Evolutionary conservation across 208 protist species (phyloP), one percentile per base, ranked within the genome.

Genomic region (Leishmania turanica): DNA sequence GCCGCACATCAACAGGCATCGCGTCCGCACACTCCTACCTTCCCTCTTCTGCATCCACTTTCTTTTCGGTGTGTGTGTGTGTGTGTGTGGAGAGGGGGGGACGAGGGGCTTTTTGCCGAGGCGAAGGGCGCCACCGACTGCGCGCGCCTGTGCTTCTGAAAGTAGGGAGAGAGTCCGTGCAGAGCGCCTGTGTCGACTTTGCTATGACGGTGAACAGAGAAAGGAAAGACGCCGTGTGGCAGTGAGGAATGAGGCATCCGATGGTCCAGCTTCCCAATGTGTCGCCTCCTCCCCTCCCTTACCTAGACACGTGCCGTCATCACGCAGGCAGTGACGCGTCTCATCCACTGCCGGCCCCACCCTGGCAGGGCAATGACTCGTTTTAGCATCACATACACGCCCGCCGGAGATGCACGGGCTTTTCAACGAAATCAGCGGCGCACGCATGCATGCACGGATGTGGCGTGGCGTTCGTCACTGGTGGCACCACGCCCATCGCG

Each of bases 21-120:
- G 56, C n/a, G 24, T 15, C 7, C 7, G 7, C 7, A 62, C 56
- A 8, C 56, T 31, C 56, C 8, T 31, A 19, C 8, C 7, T 62
- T 24, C 7, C 27, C 24, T 31, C 27, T 62, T 62, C 7, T 31
- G 8, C 5, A 62, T 62, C 24, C 2, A 2, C 24, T 62, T 31
- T 62, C 56, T 8, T 31, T 27, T 79, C 31, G 2, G 24, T 79
- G 54, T 47, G 40, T 78, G 40, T 68, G 64, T 78, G 75, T 78
- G 13, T 53, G 49, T 53, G 42, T 6, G 7, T 45, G 40, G 1
- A 0, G 19, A 21, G 51, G 19, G 54, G 24, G 9, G 17, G 17
- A n/a, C n/a, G n/a, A 15, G 51, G 2, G 11, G 51, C 15, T 54
- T 17, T 17, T 21, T 54, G 51, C 15, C 1, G 15, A 54, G 17